Evolutionary conservation across 1,284 basidiomycete genomes (phyloP).

Genomic region (Neolentinus lepideus): DNA sequence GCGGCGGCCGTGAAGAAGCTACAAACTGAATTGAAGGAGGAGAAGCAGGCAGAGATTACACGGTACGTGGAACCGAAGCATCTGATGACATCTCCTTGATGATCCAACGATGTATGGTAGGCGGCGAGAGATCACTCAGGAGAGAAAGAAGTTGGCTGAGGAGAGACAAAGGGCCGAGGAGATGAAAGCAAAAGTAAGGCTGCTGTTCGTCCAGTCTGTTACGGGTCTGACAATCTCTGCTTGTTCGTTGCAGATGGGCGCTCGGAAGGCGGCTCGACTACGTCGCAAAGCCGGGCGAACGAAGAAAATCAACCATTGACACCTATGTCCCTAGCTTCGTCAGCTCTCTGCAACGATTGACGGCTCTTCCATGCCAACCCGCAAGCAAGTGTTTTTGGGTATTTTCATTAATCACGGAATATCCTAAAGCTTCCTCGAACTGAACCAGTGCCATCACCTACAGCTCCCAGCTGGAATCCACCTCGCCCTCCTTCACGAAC

Average conservation of each 20-base stretch:
- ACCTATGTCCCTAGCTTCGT: too few relatives aligned
- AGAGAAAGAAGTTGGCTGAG: slow-evolving; percentile 64
- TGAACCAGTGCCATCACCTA: slow-evolving; percentile 25
- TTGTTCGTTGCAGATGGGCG: slow-evolving; percentile 55
- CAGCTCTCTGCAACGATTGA: too few relatives aligned
- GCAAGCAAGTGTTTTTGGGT: too few relatives aligned
- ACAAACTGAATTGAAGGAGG: slow-evolving; percentile 64
- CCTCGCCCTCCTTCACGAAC: slow-evolving; percentile 78
- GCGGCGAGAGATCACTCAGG: slow-evolving; percentile 56
- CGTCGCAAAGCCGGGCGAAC: slow-evolving; percentile 63
- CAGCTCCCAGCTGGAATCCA: slow-evolving; percentile 76
- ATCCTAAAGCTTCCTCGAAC: neutral
- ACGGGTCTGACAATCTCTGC: neutral
- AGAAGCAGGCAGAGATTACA: slow-evolving; percentile 60
- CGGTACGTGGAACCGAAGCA: slow-evolving; percentile 31
- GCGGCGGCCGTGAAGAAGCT: slow-evolving; percentile 65
- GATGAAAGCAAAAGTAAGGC: slow-evolving; percentile 58
- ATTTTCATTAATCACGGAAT: neutral
- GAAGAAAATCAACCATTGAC: slow-evolving; percentile 70
- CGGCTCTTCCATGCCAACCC: neutral
- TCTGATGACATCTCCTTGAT: neutral
- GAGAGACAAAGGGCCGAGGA: slow-evolving; percentile 66
- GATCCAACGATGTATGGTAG: slow-evolving; percentile 26
- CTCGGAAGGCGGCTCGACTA: slow-evolving; percentile 63
- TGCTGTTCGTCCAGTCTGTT: slow-evolving; percentile 1